These are phyloP conservation scores for Alternaria longipes DNA, from an alignment of 2,329 filamentous ascomycete genomes.

Conservation along the genomic window DNA sequence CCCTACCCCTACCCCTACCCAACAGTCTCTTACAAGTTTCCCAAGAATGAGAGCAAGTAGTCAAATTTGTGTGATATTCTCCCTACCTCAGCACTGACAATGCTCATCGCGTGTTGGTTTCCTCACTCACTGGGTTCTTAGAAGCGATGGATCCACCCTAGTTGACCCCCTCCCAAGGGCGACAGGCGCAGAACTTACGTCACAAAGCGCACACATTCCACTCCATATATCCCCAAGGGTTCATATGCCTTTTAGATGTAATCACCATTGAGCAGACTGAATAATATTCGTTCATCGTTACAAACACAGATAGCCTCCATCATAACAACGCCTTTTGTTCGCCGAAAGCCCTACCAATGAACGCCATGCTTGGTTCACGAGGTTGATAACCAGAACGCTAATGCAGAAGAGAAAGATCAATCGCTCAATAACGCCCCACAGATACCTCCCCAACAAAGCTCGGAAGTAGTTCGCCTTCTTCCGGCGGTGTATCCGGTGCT, in stretches of 20 bases:
- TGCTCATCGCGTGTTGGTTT: neutral
- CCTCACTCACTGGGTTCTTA: neutral
- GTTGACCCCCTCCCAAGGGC: neutral
- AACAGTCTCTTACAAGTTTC: neutral
- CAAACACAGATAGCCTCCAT: conserved; percentile 1
- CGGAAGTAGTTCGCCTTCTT: conserved; percentile 34
- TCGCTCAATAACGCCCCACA: conserved; percentile 20
- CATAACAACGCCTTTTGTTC: conserved; percentile 5
- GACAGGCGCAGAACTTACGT: neutral
- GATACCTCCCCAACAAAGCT: conserved; percentile 35
- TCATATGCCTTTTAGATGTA: neutral
- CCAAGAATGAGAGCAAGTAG: neutral
- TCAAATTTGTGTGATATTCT: neutral
- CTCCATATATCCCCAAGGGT: neutral
- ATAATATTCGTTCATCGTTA: neutral
- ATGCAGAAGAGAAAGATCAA: neutral
- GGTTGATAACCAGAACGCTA: conserved; percentile 10
- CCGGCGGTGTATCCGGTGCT: conserved; percentile 33
- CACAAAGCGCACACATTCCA: neutral
- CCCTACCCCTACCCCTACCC: neutral
- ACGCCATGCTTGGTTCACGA: conserved; percentile 11
- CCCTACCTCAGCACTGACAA: neutral
- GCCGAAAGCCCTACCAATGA: conserved; percentile 1
- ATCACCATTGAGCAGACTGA: neutral
- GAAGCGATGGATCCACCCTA: neutral